Evolutionary conservation across 352 stramenopile genomes (phyloP), one percentile per base, ranked within the genome.

Genomic region (Thalassiosira sp.): DNA sequence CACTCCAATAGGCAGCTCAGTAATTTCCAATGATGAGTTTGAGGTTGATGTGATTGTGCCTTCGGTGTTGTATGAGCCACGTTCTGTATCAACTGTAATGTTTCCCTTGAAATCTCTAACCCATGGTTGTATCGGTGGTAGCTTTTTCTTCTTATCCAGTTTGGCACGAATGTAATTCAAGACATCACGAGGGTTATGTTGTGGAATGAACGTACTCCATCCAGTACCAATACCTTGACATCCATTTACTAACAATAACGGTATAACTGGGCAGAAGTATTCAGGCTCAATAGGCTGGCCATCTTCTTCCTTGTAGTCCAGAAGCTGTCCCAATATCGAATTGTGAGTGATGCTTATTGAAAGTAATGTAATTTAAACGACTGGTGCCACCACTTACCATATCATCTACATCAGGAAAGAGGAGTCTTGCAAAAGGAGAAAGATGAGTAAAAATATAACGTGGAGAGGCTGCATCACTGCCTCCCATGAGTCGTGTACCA

Each of bases 371-470:
- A 56, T 28, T 16, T 56, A 2, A 56, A 28, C 22, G 15, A 56
- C 5, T 6, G 16, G 28, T 56, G 22, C 28, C 25, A 18, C 18
- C 15, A 35, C 40, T 66, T 56, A 54, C 57, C 16, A 94, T 80
- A 71, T 99, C 97, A 80, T 99, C 97, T 18, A 97, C 96, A 53
- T 98, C 95, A 7, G 97, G 96, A 76, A 99, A 99, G 2, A 99
- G 64, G 54, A 97, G 81, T 3, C 97, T 89, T 20, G 97, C 96
- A 57, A 98, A 83, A 56, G 95, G 94, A 61, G 98, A 93, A 22
- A 99, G 89, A 40, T 95, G 79, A 28, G 97, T 99, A 85, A 99
- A 99, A 77, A 99, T 99, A 72, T 99, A 99, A 70, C 97, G 94
- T 60, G 97, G 95, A 80, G 95, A 98, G 16, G 96, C 87, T 16